A percentile compares a stretch with the other conserved stretches of the same genome.
Evolutionary conservation across 1,139 yeast genomes (phyloP).

Genomic region (Petasospora rhodanensis): DNA sequence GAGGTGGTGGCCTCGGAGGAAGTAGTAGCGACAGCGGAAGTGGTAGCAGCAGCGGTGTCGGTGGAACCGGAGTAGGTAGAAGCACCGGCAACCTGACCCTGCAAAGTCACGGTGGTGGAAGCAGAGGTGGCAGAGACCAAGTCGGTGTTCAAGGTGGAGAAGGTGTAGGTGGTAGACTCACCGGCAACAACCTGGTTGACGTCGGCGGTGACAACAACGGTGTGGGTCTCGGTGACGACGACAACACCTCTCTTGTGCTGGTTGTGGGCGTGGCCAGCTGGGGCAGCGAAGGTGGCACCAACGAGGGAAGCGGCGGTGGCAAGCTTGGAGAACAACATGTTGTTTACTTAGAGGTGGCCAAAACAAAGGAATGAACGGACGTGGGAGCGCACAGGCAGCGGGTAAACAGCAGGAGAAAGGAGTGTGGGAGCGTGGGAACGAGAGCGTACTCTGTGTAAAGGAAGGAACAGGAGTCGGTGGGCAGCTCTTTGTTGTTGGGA

Average conservation of each 20-base stretch:
- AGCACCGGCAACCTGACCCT: conserved; percentile 30
- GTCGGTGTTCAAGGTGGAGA: conserved; percentile 26
- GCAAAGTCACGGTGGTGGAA: conserved; percentile 33
- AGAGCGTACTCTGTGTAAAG: conserved; percentile 27
- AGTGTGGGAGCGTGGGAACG: conserved; percentile 5
- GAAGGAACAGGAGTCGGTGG: conserved; percentile 29
- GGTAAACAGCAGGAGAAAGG: no score
- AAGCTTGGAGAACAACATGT: conserved; percentile 31
- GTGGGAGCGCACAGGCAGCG: not conserved
- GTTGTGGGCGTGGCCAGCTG: conserved; percentile 43
- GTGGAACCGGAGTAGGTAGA: conserved; percentile 15
- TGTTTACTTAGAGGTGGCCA: conserved; percentile 6
- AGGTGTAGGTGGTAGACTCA: conserved; percentile 28
- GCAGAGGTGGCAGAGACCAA: conserved; percentile 23
- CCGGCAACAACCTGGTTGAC: conserved; percentile 31
- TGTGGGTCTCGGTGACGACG: conserved; percentile 35
- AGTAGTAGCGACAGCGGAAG: conserved; percentile 19
- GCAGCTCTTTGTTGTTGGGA: conserved; percentile 5
- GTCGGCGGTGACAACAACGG: conserved; percentile 38
- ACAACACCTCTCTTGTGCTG: conserved; percentile 44
- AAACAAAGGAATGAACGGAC: conserved; percentile 3
- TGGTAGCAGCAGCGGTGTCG: not conserved
- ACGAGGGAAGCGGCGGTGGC: conserved; percentile 32
- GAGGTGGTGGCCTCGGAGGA: conserved; percentile 24
- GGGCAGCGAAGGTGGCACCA: conserved; percentile 28